Evolutionary conservation across 2,329 filamentous ascomycete genomes (phyloP).

Genomic region (Lecanicillium sp.): DNA sequence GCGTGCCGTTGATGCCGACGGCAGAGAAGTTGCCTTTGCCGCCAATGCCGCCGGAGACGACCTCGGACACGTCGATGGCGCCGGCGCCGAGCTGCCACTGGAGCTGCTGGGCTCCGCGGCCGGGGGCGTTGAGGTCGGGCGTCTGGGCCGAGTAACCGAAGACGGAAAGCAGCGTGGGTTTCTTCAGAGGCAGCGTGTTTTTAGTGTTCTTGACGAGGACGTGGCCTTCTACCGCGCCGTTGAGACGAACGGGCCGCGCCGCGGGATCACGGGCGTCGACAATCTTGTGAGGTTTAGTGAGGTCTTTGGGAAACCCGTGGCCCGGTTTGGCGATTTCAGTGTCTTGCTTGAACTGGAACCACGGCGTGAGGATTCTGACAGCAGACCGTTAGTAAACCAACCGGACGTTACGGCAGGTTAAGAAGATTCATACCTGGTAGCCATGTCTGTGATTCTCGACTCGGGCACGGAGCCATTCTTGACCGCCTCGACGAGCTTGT

Average conservation of each 20-base stretch:
- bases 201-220: slow-evolving; percentile 59
- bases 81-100: slow-evolving; percentile 33
- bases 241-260: slow-evolving; percentile 35
- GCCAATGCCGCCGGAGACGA: slow-evolving; percentile 23
- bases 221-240: slow-evolving; percentile 57
- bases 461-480: slow-evolving; percentile 53
- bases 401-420: too few relatives aligned
- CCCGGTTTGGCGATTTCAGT: slow-evolving; percentile 40
- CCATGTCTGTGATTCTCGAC: slow-evolving; percentile 56
- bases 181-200: slow-evolving; percentile 46
- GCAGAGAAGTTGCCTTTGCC: slow-evolving; percentile 24
- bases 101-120: slow-evolving; percentile 29
- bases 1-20: slow-evolving; percentile 38
- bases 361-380: slow-evolving; percentile 42
- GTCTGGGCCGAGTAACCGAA: slow-evolving; percentile 54
- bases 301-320: slow-evolving; percentile 43
- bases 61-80: slow-evolving; percentile 28
- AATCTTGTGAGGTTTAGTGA: slow-evolving; percentile 43
- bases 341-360: slow-evolving; percentile 51
- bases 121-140: slow-evolving; percentile 37
- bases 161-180: slow-evolving; percentile 47
- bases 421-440: slow-evolving; percentile 36
- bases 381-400: slow-evolving; percentile 3
- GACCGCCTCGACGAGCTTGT: slow-evolving; percentile 53
- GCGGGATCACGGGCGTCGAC: slow-evolving; percentile 49